Evolutionary conservation across 129 eudicot species (phyloP).

Genomic region (Calendula officinalis): DNA sequence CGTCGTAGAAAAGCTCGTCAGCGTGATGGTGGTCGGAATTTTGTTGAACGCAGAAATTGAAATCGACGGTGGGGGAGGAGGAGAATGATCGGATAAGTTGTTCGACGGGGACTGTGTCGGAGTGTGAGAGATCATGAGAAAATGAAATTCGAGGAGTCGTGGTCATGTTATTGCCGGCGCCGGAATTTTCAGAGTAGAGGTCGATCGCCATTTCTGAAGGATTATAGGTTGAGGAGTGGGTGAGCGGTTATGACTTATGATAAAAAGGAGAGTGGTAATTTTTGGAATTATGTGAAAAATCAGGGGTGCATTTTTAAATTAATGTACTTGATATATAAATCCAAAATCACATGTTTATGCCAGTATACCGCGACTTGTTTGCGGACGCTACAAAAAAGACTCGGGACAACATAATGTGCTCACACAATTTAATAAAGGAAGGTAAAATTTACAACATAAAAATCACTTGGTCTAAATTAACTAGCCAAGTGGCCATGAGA

Average conservation of each 20-base stretch:
- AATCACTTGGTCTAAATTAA: too few species aligned
- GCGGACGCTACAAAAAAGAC: too few species aligned
- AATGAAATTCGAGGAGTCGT: slow-evolving; percentile 83
- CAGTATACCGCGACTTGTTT: slow-evolving; percentile 4
- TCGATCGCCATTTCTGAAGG: slow-evolving; percentile 56
- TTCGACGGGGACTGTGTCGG: slow-evolving; percentile 60
- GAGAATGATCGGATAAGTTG: slow-evolving; percentile 52
- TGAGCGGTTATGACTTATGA: not conserved
- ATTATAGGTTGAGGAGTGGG: not conserved
- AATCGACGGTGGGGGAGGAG: slow-evolving; percentile 50
- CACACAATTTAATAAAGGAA: too few species aligned
- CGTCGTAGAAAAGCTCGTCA: slow-evolving; percentile 37
- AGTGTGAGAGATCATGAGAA: slow-evolving; percentile 64
- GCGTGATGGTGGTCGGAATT: slow-evolving; percentile 28
- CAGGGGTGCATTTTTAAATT: slow-evolving; percentile 1
- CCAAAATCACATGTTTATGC: slow-evolving; percentile 10
- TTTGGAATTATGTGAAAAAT: slow-evolving; percentile 17
- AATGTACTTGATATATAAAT: not conserved
- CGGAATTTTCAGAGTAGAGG: slow-evolving; percentile 54
- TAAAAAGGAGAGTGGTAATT: not conserved
- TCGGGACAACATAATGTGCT: not conserved
- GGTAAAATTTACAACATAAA: not conserved
- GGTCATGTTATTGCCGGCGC: slow-evolving; percentile 22
- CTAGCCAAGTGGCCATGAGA: too few species aligned
- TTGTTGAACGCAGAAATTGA: slow-evolving; percentile 62